Base-by-base conservation (phyloP, 208 protist species). In the Trypanosomatidae sp. region DNA sequence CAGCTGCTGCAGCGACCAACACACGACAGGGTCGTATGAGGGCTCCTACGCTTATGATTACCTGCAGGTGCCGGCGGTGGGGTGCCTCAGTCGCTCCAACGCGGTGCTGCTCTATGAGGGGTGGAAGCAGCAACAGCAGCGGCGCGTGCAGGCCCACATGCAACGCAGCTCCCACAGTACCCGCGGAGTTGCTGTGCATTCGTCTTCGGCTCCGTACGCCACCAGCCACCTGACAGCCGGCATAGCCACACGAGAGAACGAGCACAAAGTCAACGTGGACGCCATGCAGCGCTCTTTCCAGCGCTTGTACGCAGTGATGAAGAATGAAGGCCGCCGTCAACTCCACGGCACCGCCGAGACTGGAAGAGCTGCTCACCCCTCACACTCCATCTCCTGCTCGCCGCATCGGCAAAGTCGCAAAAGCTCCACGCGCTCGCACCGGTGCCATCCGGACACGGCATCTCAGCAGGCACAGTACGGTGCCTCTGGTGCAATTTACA, bases 31-130 rank as follows among this genome's bases (percentile, higher is more conserved):
- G 10, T 50, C 3, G 15, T 44, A 19, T 17, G 64, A 36, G 3
- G 58, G 52, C 25, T 7, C 50, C 7, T 80, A 73, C 49, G 55
- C 22, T 12, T 80, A 80, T 49, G 70, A 76, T 50, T 80, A 69
- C 66, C 9, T 80, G 47, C 76, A 67, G 6, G 70, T 68, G 25
- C 76, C 70, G 25, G 52, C 49, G 12, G 41, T 13, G 2, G 52
- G 74, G 8, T 19, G 30, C 22, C 12, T 79, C 41, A 62, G 60
- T 17, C 39, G 52, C 53, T 13, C 52, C 50, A 17, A 39, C 13
- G 67, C 67, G n/a, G 53, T 71, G 36, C 50, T 46, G 67, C 22
- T 9, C 30, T 69, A 69, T 25, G 47, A 44, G 9, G 4, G 10
- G 7, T 39, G 49, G 66, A 17, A 47, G 62, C 62, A 47, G 62